These are phyloP conservation scores for Mucor circinelloides DNA, from an alignment of 371 early-diverging fungal genomes.

Conservation along the genomic window DNA sequence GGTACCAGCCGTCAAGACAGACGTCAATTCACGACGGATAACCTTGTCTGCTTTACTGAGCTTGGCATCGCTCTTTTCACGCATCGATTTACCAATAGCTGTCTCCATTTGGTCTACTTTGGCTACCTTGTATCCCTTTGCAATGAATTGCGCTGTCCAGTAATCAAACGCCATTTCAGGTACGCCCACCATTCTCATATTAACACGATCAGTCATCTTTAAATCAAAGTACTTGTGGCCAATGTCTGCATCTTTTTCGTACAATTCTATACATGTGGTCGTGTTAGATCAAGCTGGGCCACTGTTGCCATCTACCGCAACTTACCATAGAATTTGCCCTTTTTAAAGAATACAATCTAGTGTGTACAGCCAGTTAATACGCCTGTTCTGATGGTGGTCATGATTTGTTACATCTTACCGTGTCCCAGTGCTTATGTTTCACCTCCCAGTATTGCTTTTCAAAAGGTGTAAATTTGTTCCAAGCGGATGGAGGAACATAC, in stretches of 20 bases:
- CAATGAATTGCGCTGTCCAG: constrained; percentile 97
- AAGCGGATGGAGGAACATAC: constrained; percentile 81
- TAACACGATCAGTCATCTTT: constrained; percentile 95
- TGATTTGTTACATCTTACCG: constrained; percentile 49
- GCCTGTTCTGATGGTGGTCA: not conserved
- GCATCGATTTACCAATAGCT: constrained; percentile 93
- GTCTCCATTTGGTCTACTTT: constrained; percentile 99
- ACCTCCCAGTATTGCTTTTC: constrained; percentile 99
- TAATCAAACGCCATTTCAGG: constrained; percentile 95
- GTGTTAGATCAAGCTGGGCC: not conserved
- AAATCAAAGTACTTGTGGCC: constrained; percentile 97
- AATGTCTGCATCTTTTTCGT: constrained; percentile 99
- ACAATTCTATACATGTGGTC: constrained; percentile 71
- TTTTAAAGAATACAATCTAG: constrained; percentile 97
- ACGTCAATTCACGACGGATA: constrained; percentile 94
- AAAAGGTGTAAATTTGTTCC: constrained; percentile 92
- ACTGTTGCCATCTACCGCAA: constrained; percentile 17
- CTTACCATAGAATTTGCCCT: constrained; percentile 95
- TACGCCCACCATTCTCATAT: constrained; percentile 99
- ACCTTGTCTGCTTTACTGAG: constrained; percentile 76
- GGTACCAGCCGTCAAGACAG: constrained; percentile 95
- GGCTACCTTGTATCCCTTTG: constrained; percentile 96
- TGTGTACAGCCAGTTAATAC: not conserved
- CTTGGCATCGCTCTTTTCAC: constrained; percentile 67
- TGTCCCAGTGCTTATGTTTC: constrained; percentile 95